These are phyloP conservation scores for Orbilia oligospora DNA, from an alignment of 2,329 filamentous ascomycete species.

Conservation along the genomic window DNA sequence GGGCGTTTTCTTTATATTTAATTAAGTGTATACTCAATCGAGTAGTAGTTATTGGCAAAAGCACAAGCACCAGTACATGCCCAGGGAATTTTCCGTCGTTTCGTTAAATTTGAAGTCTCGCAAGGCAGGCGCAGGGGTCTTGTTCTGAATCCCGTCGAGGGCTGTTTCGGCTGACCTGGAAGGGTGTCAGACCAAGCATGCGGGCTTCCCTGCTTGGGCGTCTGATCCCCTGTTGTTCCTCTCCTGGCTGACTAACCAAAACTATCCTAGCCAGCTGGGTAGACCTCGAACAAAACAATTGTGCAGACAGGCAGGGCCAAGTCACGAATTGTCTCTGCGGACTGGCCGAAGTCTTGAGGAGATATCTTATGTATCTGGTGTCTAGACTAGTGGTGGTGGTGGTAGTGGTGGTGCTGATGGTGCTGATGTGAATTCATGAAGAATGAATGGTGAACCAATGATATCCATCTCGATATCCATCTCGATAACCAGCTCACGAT, in stretches of 20 bases:
- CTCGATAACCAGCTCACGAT: background rate
- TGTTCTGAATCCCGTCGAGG: conserved; percentile 7
- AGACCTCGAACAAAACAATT: background rate
- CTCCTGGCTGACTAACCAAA: conserved; percentile 19
- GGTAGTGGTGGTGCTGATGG: too few relatives aligned
- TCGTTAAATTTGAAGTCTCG: conserved; percentile 20
- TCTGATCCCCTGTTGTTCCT: background rate
- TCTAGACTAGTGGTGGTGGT: too few relatives aligned
- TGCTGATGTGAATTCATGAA: too few relatives aligned
- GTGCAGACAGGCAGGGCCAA: background rate
- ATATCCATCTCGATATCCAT: too few relatives aligned
- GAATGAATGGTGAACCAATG: too few relatives aligned
- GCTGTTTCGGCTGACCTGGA: conserved; percentile 24
- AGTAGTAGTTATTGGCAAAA: background rate
- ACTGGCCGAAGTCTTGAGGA: conserved; percentile 9
- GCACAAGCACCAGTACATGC: background rate
- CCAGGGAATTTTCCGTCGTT: conserved; percentile 28
- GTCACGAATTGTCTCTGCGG: conserved; percentile 31
- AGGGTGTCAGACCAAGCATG: conserved; percentile 32
- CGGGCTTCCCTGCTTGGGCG: conserved; percentile 22
- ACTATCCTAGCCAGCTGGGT: background rate
- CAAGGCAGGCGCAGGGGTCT: conserved; percentile 26
- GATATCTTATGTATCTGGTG: background rate
- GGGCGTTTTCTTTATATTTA: conserved; percentile 9
- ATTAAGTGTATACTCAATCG: background rate